Base-by-base conservation (phyloP, 768 basidiomycete genomes). In the Podaxis rugospora region DNA sequence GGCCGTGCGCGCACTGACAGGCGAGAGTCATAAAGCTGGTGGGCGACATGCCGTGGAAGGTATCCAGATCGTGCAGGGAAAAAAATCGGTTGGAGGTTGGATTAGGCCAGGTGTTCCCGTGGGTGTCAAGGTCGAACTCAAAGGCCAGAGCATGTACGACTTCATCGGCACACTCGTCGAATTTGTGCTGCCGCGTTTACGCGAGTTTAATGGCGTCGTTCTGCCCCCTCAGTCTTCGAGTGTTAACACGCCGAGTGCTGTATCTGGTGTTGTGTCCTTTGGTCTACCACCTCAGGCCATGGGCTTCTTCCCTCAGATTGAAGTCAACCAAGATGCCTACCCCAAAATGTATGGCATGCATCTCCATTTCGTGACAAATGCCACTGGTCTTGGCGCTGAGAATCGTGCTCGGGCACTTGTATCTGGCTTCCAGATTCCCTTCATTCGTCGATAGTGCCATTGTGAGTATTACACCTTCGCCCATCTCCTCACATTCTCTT, bases 251-350 rank as follows among this genome's bases (percentile, higher is more conserved):
- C 88, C 92, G 1, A 87, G 84, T 57, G 85, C 88, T 0, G 90
- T 92, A 1, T 82, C 90, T 0, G 95, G 97, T 54, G 93, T 96
- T 18, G 91, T 98, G 54, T 85, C 88, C 2, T 88, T 98, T 66
- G 96, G 96, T 51, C 79, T 99, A 2, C 85, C 90, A 0, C 87
- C 93, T 0, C 74, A 78, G 3, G 93, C 95, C 0, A 89, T 99
- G 83, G 86, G 82, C 5, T 81, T 95, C 66, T 99, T 98, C 79
- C 96, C 96, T 1, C 92, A 96, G 75, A 90, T 98, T 59, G 96
- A 98, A 76, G 88, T 94, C 72, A 97, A 97, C 71, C 73, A 90
- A 46, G 95, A 98, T 68, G 75, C 90, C 28, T 99, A 98, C 71
- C 93, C 94, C 4, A 84, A 83, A 65, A 71, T 84, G 50, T 89